Conservation (phyloP, 495 filamentous ascomycete species). For the Neurospora sublineolata region DNA sequence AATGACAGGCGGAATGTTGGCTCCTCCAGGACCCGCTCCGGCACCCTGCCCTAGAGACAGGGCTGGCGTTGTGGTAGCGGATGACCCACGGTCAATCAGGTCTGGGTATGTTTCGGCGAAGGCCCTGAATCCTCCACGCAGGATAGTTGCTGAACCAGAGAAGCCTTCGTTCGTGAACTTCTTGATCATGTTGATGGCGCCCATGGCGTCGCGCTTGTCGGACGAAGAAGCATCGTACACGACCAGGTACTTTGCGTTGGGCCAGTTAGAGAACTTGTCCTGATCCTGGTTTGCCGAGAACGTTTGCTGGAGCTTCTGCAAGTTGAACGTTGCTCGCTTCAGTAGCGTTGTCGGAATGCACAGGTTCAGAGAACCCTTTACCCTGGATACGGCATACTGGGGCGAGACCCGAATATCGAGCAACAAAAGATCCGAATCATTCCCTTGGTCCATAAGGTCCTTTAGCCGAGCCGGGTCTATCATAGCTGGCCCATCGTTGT, state of each 20-base stretch:
- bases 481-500: constrained; percentile 38
- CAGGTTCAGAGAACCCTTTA: constrained; percentile 72
- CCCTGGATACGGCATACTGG: constrained; percentile 63
- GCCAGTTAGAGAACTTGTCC: constrained; percentile 67
- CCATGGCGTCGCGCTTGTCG: constrained; percentile 65
- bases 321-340: constrained; percentile 82
- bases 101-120: constrained; percentile 38
- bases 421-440: constrained; percentile 50
- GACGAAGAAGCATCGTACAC: constrained; percentile 75
- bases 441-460: constrained; percentile 48
- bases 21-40: constrained; percentile 26
- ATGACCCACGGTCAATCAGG: constrained; percentile 33
- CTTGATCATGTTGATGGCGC: constrained; percentile 71
- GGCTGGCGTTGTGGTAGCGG: constrained; percentile 19
- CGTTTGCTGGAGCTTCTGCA: constrained; percentile 79
- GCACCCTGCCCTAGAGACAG: constrained; percentile 20
- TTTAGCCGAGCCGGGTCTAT: constrained; percentile 54
- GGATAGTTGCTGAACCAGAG: constrained; percentile 56
- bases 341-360: constrained; percentile 92
- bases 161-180: constrained; percentile 86
- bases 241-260: constrained; percentile 58
- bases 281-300: constrained; percentile 68
- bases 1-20: constrained; percentile 60
- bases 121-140: constrained; percentile 49
- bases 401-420: constrained; percentile 85